A percentile compares a stretch with the other conserved stretches of the same genome.
Conservation (phyloP, 192 early-diverging fungal genomes). For the Coemansia sp. region DNA sequence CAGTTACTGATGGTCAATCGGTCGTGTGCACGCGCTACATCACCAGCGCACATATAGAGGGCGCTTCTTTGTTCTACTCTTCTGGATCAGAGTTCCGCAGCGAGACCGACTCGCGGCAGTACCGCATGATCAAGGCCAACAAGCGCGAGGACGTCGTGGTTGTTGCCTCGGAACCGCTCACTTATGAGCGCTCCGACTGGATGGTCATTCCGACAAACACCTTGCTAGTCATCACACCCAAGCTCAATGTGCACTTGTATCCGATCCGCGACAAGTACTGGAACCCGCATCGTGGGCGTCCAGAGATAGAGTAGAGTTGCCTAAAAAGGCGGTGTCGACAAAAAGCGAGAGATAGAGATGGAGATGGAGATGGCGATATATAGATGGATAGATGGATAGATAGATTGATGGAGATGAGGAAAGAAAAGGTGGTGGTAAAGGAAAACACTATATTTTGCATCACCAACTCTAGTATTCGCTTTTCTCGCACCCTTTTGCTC, state of each 20-base stretch:
- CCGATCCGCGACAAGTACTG: conserved; percentile 70
- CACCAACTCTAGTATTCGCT: too few species aligned
- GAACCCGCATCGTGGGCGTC: conserved; percentile 26
- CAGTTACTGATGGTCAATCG: conserved; percentile 73
- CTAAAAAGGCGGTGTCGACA: too few species aligned
- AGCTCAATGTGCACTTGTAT: conserved; percentile 68
- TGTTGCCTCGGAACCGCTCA: conserved; percentile 75
- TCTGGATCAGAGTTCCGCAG: conserved; percentile 65
- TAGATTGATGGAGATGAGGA: too few species aligned
- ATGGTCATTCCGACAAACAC: conserved; percentile 74
- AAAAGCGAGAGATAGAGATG: too few species aligned
- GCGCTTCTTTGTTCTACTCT: conserved; percentile 74
- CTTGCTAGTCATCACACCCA: conserved; percentile 69
- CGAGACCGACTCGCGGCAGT: conserved; percentile 59
- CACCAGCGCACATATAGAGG: conserved; percentile 63
- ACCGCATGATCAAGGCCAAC: conserved; percentile 63
- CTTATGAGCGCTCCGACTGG: conserved; percentile 79
- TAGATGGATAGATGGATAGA: too few species aligned
- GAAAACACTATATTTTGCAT: too few species aligned
- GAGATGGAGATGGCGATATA: too few species aligned
- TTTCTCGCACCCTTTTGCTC: too few species aligned
- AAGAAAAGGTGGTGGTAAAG: too few species aligned
- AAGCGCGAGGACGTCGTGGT: conserved; percentile 80
- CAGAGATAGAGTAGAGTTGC: too few species aligned
- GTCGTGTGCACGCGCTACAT: conserved; percentile 77